Conservation (phyloP, 2,329 filamentous ascomycete genomes). For the Fusarium sp. region DNA sequence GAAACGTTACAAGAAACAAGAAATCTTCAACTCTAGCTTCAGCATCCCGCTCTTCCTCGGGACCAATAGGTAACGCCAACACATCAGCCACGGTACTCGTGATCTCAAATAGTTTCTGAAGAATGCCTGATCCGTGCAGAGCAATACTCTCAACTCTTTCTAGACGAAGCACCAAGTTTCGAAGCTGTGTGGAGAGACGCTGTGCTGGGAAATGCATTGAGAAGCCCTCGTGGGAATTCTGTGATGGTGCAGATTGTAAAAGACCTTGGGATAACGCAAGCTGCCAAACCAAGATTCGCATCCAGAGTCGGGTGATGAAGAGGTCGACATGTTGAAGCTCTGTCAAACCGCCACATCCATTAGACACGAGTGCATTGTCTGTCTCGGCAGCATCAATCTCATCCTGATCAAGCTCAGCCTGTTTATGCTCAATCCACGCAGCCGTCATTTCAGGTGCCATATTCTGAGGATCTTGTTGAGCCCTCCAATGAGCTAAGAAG, state of each 20-base stretch:
- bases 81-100: slow-evolving; percentile 70
- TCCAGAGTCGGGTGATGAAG: slow-evolving; percentile 54
- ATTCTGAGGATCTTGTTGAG: slow-evolving; percentile 42
- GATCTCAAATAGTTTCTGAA: slow-evolving; percentile 70
- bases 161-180: slow-evolving; percentile 50
- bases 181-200: slow-evolving; percentile 52
- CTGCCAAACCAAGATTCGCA: slow-evolving; percentile 56
- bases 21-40: slow-evolving; percentile 63
- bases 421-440: slow-evolving; percentile 55
- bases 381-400: slow-evolving; percentile 48
- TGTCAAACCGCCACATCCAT: slow-evolving; percentile 44
- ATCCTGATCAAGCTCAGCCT: slow-evolving; percentile 53
- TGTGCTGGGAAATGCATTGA: slow-evolving; percentile 54
- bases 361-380: slow-evolving; percentile 37
- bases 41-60: slow-evolving; percentile 54
- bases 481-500: slow-evolving; percentile 52
- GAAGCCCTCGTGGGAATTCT: slow-evolving; percentile 50
- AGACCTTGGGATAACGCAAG: slow-evolving; percentile 53
- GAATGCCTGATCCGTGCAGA: slow-evolving; percentile 66
- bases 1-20: slow-evolving; percentile 62
- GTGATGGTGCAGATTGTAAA: slow-evolving; percentile 48
- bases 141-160: slow-evolving; percentile 58
- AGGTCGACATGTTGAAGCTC: slow-evolving; percentile 55
- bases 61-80: slow-evolving; percentile 60
- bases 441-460: slow-evolving; percentile 45